phyloP scores from a whole-genome alignment of 192 early-diverging fungal genomes.

The Backusella mclennaniae region DNA sequence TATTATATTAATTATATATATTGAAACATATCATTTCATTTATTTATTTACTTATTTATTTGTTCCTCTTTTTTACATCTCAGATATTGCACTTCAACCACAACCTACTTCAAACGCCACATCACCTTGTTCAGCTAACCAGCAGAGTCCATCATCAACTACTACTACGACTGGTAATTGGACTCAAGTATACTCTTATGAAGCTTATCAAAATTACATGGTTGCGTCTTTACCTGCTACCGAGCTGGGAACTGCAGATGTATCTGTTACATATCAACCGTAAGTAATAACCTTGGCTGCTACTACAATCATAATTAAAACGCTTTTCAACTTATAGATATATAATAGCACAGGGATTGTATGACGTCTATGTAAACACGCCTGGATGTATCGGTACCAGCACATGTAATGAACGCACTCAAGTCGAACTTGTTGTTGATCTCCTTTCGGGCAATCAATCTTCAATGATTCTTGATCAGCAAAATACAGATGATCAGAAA shows the following conservation, averaged over 20 bases:
- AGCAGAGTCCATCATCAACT: neutral
- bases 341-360: slow-evolving; percentile 28
- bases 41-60: neutral
- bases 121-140: neutral
- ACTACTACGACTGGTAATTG: slow-evolving; percentile 20
- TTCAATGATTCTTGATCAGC: slow-evolving; percentile 9
- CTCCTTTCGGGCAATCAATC: neutral
- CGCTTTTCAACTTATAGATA: neutral
- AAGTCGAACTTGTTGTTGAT: slow-evolving; percentile 7
- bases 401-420: slow-evolving; percentile 29
- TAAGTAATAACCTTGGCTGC: neutral
- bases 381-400: slow-evolving; percentile 31
- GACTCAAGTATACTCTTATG: slow-evolving; percentile 15
- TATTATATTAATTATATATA: neutral
- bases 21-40: slow-evolving; percentile 1
- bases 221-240: slow-evolving; percentile 21
- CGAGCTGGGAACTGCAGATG: slow-evolving; percentile 13
- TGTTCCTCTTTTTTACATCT: neutral
- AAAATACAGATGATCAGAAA: slow-evolving; percentile 6
- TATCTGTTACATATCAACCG: slow-evolving; percentile 24
- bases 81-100: slow-evolving; percentile 16
- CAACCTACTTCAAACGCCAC: neutral
- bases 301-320: neutral
- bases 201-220: slow-evolving; percentile 17
- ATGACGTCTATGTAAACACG: slow-evolving; percentile 29